These are phyloP conservation scores for Alternaria metachromatica DNA, from an alignment of 2,329 filamentous ascomycete genomes.

Conservation along the genomic window DNA sequence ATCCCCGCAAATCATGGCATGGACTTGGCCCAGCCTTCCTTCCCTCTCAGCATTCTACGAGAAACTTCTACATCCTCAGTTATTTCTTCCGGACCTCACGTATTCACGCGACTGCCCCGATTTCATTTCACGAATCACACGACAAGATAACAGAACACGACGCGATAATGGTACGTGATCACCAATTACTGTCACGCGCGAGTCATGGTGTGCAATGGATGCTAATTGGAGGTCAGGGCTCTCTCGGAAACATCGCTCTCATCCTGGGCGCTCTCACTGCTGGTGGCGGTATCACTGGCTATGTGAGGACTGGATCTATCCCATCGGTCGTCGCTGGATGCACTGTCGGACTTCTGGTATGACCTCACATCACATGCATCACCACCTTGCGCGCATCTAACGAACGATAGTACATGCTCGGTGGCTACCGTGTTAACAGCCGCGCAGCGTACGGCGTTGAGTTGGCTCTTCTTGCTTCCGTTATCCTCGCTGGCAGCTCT, in stretches of 20 bases:
- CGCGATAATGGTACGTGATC: not conserved
- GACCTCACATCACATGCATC: constrained; percentile 8
- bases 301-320: constrained; percentile 80
- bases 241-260: constrained; percentile 70
- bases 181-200: not conserved
- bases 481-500: constrained; percentile 82
- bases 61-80: not conserved
- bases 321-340: constrained; percentile 86
- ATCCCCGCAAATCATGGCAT: constrained; percentile 28
- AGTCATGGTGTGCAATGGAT: constrained; percentile 5
- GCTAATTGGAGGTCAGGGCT: constrained; percentile 17
- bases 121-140: too few relatives aligned
- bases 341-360: constrained; percentile 74
- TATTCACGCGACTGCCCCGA: not conserved
- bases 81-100: not conserved
- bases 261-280: constrained; percentile 83
- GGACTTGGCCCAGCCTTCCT: not conserved
- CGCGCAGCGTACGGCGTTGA: constrained; percentile 83
- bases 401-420: constrained; percentile 68
- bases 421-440: constrained; percentile 79
- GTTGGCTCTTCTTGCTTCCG: constrained; percentile 83
- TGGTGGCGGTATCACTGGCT: constrained; percentile 86
- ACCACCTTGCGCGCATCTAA: not conserved
- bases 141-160: not conserved
- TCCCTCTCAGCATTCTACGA: not conserved